These are phyloP conservation scores for Rhodomyrtus psidioides DNA, from an alignment of 441 rosid species.

Conservation along the genomic window DNA sequence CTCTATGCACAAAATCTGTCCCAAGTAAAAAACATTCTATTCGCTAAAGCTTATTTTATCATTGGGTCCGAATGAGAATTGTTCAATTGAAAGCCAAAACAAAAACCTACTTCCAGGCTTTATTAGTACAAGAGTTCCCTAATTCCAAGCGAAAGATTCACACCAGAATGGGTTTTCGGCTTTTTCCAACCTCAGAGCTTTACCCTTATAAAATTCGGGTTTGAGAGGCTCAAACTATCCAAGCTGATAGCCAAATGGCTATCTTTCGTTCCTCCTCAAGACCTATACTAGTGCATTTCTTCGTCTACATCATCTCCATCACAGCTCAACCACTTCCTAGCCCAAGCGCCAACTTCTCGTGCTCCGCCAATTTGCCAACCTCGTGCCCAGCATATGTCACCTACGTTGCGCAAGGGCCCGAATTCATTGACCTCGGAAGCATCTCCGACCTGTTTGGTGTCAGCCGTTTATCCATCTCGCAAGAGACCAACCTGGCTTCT, in stretches of 20 bases:
- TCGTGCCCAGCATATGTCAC: conserved; percentile 32
- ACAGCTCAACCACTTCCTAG: conserved; percentile 15
- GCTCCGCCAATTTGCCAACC: conserved; percentile 14
- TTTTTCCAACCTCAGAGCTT: conserved; percentile 4
- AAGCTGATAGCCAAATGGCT: conserved; percentile 21
- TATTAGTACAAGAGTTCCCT: conserved; percentile 5
- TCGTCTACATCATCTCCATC: background rate
- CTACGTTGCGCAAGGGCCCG: conserved; percentile 29
- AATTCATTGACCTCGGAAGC: conserved; percentile 28
- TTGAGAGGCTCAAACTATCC: background rate
- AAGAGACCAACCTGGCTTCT: conserved; percentile 38
- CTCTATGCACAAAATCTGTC: no score
- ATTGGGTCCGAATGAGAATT: background rate
- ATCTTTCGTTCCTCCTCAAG: conserved; percentile 4
- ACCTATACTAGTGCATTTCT: conserved; percentile 8
- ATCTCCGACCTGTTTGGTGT: conserved; percentile 40
- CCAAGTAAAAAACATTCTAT: no score
- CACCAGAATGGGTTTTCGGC: background rate
- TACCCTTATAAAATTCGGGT: background rate
- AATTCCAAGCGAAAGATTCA: conserved; percentile 12
- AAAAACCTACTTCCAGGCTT: conserved; percentile 9
- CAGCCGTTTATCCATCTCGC: conserved; percentile 25
- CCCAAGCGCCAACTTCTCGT: conserved; percentile 25
- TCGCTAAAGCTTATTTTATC: background rate
- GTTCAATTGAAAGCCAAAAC: conserved; percentile 14